Percentiles rank a stretch among this genome's conserved stretches.
Conservation (phyloP, 345 rosid species). For the Iberis pinnata region DNA sequence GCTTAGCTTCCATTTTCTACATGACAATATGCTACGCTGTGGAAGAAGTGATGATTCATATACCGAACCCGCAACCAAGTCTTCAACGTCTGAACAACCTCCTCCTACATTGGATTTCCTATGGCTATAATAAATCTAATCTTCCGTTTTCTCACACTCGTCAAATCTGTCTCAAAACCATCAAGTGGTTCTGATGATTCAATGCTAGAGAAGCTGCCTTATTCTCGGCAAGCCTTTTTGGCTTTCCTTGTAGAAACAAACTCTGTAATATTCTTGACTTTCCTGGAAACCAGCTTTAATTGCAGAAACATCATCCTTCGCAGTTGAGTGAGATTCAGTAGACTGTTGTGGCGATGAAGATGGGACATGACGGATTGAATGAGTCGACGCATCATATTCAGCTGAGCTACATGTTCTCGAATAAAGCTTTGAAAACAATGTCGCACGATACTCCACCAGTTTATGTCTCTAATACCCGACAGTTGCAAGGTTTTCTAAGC, state of each 20-base stretch:
- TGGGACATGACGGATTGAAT: no score
- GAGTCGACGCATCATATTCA: no score
- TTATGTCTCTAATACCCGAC: no score
- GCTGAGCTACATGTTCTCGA: no score
- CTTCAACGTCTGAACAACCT: conserved; percentile 32
- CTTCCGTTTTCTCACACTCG: conserved; percentile 35
- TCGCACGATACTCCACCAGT: no score
- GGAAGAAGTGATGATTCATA: conserved; percentile 32
- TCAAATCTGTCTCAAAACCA: conserved; percentile 28
- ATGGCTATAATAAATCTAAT: conserved; percentile 44
- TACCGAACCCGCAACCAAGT: conserved; percentile 20
- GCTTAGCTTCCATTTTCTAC: conserved; percentile 49
- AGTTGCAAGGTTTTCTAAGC: no score
- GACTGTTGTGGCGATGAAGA: conserved; percentile 29
- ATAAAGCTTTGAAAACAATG: no score
- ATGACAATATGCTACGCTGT: conserved; percentile 40
- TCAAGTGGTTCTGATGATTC: conserved; percentile 44
- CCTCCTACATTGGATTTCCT: conserved; percentile 31
- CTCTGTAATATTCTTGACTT: conserved; percentile 40
- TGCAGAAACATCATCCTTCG: conserved; percentile 38
- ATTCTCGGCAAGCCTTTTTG: conserved; percentile 31
- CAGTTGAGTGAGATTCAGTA: conserved; percentile 21
- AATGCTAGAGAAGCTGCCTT: conserved; percentile 31
- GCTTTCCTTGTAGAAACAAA: conserved; percentile 34
- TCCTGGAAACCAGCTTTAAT: conserved; percentile 44